Conservation (phyloP, 208 protist species). For the Wallacemonas rigidus region DNA sequence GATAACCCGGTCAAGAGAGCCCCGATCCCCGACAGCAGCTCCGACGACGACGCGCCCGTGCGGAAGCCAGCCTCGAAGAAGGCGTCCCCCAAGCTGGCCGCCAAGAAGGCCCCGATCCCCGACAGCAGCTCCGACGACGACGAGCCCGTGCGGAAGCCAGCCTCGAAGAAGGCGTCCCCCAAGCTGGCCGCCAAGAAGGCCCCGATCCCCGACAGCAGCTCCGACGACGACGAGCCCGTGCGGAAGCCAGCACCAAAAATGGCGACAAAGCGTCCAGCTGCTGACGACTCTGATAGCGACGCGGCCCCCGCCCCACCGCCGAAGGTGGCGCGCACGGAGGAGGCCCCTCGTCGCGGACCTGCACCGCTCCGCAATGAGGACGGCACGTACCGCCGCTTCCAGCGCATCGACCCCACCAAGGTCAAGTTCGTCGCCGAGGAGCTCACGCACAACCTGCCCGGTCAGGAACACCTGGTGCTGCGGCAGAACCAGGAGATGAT, state of each 20-base stretch:
- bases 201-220: slow-evolving; percentile 43
- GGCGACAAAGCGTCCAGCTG: slow-evolving; percentile 30
- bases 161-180: slow-evolving; percentile 28
- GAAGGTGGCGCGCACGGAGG: slow-evolving; percentile 26
- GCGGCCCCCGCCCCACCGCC: slow-evolving; percentile 13
- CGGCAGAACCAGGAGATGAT: slow-evolving; percentile 91
- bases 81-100: slow-evolving; percentile 22
- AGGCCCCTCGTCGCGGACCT: slow-evolving; percentile 11
- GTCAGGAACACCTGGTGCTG: slow-evolving; percentile 64
- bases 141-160: slow-evolving; percentile 31
- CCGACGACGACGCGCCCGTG: slow-evolving; percentile 58
- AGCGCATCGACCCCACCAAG: slow-evolving; percentile 76
- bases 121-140: slow-evolving; percentile 35
- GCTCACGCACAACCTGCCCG: slow-evolving; percentile 67
- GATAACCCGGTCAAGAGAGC: slow-evolving; percentile 39
- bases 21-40: slow-evolving; percentile 43
- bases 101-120: slow-evolving; percentile 41
- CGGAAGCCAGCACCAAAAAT: slow-evolving; percentile 34
- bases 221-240: slow-evolving; percentile 58
- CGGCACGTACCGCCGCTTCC: slow-evolving; percentile 62
- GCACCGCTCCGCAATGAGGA: slow-evolving; percentile 44
- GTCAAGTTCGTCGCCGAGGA: slow-evolving; percentile 61
- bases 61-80: slow-evolving; percentile 24
- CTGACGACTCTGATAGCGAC: slow-evolving; percentile 25
- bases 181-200: slow-evolving; percentile 58